Percentiles rank a stretch among this genome's conserved stretches.
Evolutionary conservation across 2,329 filamentous ascomycete genomes (phyloP).

Genomic region (Alternaria angustiovoidea): DNA sequence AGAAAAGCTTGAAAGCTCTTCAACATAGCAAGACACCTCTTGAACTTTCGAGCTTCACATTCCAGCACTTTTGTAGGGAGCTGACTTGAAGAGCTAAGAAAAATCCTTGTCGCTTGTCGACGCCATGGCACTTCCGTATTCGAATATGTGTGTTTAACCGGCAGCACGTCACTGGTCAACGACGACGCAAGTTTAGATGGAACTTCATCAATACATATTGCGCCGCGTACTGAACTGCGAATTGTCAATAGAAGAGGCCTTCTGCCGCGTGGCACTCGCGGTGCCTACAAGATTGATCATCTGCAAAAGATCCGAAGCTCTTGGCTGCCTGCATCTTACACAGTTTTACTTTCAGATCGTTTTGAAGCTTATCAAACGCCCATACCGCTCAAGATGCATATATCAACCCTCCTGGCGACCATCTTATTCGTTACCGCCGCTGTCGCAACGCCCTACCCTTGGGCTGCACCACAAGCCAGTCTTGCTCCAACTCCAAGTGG

Average conservation of each 20-base stretch:
- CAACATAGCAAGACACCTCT: background rate
- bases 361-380: background rate
- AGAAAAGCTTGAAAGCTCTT: background rate
- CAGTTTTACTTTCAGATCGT: background rate
- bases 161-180: constrained; percentile 7
- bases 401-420: constrained; percentile 20
- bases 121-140: background rate
- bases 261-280: constrained; percentile 13
- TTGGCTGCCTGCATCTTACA: constrained; percentile 5
- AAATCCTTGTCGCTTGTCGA: background rate
- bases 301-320: constrained; percentile 1
- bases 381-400: constrained; percentile 24
- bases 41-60: background rate
- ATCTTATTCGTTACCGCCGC: constrained; percentile 25
- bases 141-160: constrained; percentile 18
- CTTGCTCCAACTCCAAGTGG: background rate
- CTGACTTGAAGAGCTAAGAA: background rate
- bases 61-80: background rate
- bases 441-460: constrained; percentile 28
- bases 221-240: constrained; percentile 15
- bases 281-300: background rate
- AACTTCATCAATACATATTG: constrained; percentile 23
- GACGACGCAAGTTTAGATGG: constrained; percentile 12
- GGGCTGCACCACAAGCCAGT: constrained; percentile 23
- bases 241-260: constrained; percentile 1